Evolutionary conservation across 345 rosid species (phyloP), one percentile per base, ranked within the genome.

Genomic region (Rhodomyrtus tomentosa): DNA sequence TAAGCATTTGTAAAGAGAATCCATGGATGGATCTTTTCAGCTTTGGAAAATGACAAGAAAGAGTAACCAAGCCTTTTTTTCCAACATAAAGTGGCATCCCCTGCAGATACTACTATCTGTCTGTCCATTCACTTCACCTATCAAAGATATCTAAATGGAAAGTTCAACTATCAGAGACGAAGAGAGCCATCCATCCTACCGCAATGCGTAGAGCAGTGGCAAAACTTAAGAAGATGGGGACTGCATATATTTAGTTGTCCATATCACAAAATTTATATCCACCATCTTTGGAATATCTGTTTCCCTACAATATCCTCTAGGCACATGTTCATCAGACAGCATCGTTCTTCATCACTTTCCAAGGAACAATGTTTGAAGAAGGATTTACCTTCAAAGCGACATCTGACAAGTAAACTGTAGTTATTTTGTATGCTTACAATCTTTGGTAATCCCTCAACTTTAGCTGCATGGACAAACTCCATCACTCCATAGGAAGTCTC

Each of bases 401-500:
- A 87, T 88, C 98, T 91, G 83, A 88, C 91, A 79, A 96, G 89
- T 84, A 95, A 87, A 91, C 97, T 96, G 88, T 95, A 96, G 91
- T 82, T 91, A 88, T 96, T 96, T 82, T 96, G 98, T 88, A 95
- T 95, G 84, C 99, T 96, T 81, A 95, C 92, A 48, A 96, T 96
- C 93, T 96, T 95, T 55, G 98, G 96, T 45, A 96, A 89, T 82
- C 96, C 99, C 88, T 92, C 95, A 29, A 88, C 90, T 93, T 92
- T 91, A 81, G 98, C 93, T 20, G 98, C 93, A 88, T 92, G 93
- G 84, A 94, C 94, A 88, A 96, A 95, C 92, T 94, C 98, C 99
- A 95, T 96, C 45, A 96, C 96, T 85, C 99, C 99, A 85, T 89
- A 96, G 42, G 99, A 93, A 74, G 96, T 92, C 92, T 96, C 98